Evolutionary conservation across 495 filamentous ascomycete genomes (phyloP).

Genomic region (Aspergillus mulundensis): DNA sequence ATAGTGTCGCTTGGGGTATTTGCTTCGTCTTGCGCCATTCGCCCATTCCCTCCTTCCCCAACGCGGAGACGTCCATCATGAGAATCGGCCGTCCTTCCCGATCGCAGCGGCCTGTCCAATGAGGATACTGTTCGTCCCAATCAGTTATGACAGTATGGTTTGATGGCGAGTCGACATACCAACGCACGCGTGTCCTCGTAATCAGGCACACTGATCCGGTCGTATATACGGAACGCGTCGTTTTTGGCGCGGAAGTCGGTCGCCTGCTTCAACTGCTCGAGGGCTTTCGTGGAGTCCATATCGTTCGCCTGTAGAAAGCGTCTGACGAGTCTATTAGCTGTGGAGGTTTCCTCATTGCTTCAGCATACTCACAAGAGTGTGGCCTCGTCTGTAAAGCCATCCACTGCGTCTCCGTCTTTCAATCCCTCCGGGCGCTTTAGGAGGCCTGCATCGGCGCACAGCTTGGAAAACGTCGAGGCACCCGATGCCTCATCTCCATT

Average conservation of each 20-base stretch:
- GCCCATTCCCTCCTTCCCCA: conserved; percentile 14
- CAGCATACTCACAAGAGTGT: conserved; percentile 25
- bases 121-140: conserved; percentile 22
- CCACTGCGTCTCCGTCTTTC: conserved; percentile 16
- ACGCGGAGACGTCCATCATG: conserved; percentile 22
- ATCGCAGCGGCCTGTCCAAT: conserved; percentile 34
- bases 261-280: conserved; percentile 25
- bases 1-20: background rate
- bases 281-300: conserved; percentile 15
- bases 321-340: conserved; percentile 12
- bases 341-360: background rate
- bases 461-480: conserved; percentile 15
- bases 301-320: conserved; percentile 30
- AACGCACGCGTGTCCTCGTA: conserved; percentile 25
- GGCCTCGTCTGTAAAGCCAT: conserved; percentile 27
- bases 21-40: conserved; percentile 20
- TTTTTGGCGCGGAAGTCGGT: conserved; percentile 20
- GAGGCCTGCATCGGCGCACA: conserved; percentile 21
- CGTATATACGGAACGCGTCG: conserved; percentile 19
- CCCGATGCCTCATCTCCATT: conserved; percentile 5
- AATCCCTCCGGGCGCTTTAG: conserved; percentile 20
- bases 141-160: no score
- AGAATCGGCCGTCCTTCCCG: conserved; percentile 26
- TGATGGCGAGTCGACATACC: no score
- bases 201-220: conserved; percentile 20